phyloP scores from a whole-genome alignment of 352 stramenopile genomes.

The Phytophthora foliorum region DNA sequence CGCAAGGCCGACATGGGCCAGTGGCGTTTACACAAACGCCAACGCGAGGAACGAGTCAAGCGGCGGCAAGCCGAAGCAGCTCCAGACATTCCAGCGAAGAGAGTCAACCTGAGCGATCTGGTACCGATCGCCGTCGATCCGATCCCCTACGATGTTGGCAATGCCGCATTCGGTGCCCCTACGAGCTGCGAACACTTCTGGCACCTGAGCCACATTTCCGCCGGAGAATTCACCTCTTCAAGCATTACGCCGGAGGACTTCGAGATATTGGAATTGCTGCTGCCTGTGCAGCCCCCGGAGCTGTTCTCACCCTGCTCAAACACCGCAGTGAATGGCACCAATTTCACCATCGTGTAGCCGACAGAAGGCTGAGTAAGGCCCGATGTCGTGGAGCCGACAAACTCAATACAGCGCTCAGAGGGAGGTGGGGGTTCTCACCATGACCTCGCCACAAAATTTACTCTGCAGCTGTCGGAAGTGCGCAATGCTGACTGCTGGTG shows the following conservation, averaged over 20 bases:
- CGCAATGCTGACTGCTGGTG: too few species aligned
- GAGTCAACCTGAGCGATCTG: background rate
- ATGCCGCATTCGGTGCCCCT: too few species aligned
- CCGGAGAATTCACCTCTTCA: background rate
- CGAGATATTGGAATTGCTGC: background rate
- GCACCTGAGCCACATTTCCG: background rate
- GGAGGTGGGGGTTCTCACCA: too few species aligned
- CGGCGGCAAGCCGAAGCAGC: background rate
- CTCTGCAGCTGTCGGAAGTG: too few species aligned
- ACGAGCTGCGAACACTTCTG: too few species aligned
- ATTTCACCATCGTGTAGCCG: background rate
- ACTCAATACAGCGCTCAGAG: too few species aligned
- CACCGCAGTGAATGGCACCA: background rate
- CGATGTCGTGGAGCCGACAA: too few species aligned
- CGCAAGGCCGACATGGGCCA: conserved; percentile 65
- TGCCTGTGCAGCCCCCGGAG: background rate
- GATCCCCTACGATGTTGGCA: background rate
- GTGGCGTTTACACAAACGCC: conserved; percentile 49
- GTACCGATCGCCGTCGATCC: background rate
- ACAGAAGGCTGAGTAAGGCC: too few species aligned
- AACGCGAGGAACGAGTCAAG: conserved; percentile 6
- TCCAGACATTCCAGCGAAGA: background rate
- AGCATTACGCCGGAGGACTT: background rate
- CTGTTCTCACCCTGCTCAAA: background rate
- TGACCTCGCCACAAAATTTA: too few species aligned